Base-by-base conservation (phyloP, 2,329 filamentous ascomycete species). In the Cyphellophora attinorum region DNA sequence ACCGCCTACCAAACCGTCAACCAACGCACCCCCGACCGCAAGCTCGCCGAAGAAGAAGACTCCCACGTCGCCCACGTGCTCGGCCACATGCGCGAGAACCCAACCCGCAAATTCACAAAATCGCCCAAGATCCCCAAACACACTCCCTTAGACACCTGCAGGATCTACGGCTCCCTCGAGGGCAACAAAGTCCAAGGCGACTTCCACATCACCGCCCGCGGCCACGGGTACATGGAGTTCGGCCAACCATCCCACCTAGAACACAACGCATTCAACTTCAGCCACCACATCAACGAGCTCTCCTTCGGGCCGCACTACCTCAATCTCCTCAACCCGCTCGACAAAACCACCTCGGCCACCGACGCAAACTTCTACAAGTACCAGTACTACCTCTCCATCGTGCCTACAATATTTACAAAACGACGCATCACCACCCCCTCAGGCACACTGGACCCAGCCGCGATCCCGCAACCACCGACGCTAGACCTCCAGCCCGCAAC, bases 251-350 rank as follows among this genome's bases (percentile, higher is more conserved):
- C 69, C 41, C 88, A 96, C 64, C 63, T 96, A 45, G 83, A 93
- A 51, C 89, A 96, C 58, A 27, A 49, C 89, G 84, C 71, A 14
- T 95, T 98, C 72, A 96, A 98, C 71, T 98, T 98, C 70, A 89
- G 85, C 19, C 91, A 98, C 65, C 80, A 94, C 58, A 77, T 98
- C 65, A 88, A 83, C 51, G 91, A 98, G 60, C 76, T 98, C 49
- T 95, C 88, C 39, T 98, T 94, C 60, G 91, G 91, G 3, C 81
- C 86, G n/a, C 94, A 88, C 65, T 96, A 95, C 64, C 89, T 91
- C 1, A 85, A 81, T 16, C 79, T 98, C 36, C 74, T 81, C 52
- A 98, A 98, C 64, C 91, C 91, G 0, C 83, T 98, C 51, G 91
- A 96, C 64, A 79, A 81, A 47, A 96, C 91, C 29, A 76, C 88